Evolutionary conservation across 345 rosid species (phyloP), one percentile per base, ranked within the genome.

Genomic region (Brassica carinata): DNA sequence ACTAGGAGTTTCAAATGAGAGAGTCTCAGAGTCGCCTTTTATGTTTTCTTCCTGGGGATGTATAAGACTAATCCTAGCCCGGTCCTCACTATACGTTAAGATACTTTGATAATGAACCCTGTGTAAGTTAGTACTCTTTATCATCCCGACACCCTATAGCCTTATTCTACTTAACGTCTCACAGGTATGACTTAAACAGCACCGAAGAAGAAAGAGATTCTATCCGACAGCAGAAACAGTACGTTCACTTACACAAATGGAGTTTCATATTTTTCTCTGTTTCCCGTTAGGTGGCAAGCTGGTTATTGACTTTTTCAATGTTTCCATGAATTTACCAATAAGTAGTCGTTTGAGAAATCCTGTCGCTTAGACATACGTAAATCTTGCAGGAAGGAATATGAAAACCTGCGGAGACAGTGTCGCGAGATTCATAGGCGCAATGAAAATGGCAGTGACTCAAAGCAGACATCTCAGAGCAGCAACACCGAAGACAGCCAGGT

Each of bases 121-220:
- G 40, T 58, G 29, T 45, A 30, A 18, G 14, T 63, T 13, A 34
- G 29, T 75, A 64, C 40, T 55, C 72, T 64, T 33, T 63, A 38
- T 27, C 27, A 72, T 77, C 68, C 63, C 2, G 38, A 27, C 57
- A 45, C 62, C 64, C 30, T 68, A 59, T 29, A 65, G 74, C 64
- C 3, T 72, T 55, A 38, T 38, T 67, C 30, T 69, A 67, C 76
- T 55, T 76, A 34, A 34, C 14, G 63, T 51, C 76, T 53, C 73
- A 79, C 92, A 94, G 98, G 65, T 92, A 87, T 75, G 90, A 87
- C 75, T 63, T 91, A 76, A 87, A 84, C 82, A 90, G 92, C 84
- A 87, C 93, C 59, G 74, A 78, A 75, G 94, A 85, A 83, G 98
- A 89, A 84, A 85, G 98, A 71, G 92, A 87, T 43, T 72, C 80